Conservation (phyloP, 495 filamentous ascomycete species). For the Neurospora sp. region DNA sequence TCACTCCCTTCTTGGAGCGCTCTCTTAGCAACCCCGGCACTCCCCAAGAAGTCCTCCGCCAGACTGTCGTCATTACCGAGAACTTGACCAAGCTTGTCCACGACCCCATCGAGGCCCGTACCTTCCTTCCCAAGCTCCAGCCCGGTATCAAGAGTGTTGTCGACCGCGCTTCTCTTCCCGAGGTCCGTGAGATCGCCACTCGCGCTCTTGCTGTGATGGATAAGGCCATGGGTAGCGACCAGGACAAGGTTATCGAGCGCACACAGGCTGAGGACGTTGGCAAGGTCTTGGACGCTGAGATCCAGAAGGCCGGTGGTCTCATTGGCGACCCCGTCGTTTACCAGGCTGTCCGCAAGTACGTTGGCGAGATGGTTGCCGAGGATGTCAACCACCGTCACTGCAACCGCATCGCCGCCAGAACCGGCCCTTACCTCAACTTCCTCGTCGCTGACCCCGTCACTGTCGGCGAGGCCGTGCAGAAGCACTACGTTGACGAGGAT, state of each 20-base stretch:
- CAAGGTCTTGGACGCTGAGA: constrained; percentile 59
- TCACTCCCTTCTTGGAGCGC: constrained; percentile 90
- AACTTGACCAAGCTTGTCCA: constrained; percentile 98
- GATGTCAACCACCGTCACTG: constrained; percentile 77
- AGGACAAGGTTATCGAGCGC: constrained; percentile 52
- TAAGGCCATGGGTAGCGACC: constrained; percentile 78
- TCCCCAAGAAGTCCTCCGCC: constrained; percentile 86
- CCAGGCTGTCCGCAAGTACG: constrained; percentile 58
- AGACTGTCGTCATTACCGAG: constrained; percentile 96
- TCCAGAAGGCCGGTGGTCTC: constrained; percentile 58
- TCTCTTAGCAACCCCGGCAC: constrained; percentile 84
- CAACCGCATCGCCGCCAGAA: constrained; percentile 54
- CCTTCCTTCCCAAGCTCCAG: constrained; percentile 91
- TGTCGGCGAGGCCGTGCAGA: constrained; percentile 55
- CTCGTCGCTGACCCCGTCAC: constrained; percentile 48
- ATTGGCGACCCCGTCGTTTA: constrained; percentile 54
- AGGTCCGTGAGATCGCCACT: constrained; percentile 83
- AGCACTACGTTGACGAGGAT: constrained; percentile 70
- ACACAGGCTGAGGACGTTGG: constrained; percentile 70
- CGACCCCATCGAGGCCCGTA: constrained; percentile 89
- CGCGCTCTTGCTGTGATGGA: constrained; percentile 79
- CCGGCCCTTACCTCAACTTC: constrained; percentile 64
- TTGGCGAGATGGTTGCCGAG: constrained; percentile 80
- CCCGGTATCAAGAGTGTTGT: constrained; percentile 86
- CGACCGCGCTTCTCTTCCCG: constrained; percentile 81